Percentiles rank a stretch among this genome's conserved stretches.
phyloP scores from a whole-genome alignment of 2,329 filamentous ascomycete species.

The Pseudocercospora vitis region DNA sequence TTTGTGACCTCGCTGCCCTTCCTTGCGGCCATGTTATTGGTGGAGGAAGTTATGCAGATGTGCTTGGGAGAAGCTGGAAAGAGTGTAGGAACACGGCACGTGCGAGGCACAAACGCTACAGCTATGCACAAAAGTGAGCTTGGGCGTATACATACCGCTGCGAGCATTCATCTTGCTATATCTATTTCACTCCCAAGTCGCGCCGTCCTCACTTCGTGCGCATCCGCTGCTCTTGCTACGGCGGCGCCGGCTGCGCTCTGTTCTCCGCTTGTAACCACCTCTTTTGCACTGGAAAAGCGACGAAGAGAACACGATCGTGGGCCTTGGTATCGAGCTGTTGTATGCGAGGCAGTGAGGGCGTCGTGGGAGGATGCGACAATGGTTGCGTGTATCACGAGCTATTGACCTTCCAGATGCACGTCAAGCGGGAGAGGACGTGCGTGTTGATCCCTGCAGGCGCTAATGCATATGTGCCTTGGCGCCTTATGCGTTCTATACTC shows the following conservation, averaged over 20 bases:
- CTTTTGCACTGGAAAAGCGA: neutral
- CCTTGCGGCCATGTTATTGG: slow-evolving; percentile 5
- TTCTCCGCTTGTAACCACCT: neutral
- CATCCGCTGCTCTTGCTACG: neutral
- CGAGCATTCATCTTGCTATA: slow-evolving; percentile 14
- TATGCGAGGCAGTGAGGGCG: neutral
- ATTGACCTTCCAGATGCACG: neutral
- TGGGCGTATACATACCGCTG: slow-evolving; percentile 14
- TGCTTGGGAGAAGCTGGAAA: neutral
- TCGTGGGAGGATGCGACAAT: neutral
- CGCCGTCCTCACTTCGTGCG: neutral
- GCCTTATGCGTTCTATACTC: too few relatives aligned
- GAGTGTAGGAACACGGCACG: neutral
- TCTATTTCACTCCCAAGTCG: slow-evolving; percentile 1
- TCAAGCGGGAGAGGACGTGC: neutral
- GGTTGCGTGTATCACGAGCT: neutral
- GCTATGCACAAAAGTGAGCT: neutral
- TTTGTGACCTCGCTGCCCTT: neutral
- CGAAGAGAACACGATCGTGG: too few relatives aligned
- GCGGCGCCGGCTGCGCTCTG: neutral
- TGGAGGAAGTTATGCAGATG: neutral
- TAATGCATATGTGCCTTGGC: neutral
- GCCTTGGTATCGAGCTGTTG: neutral
- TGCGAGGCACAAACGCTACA: neutral
- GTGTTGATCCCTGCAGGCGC: neutral